Percentiles rank a stretch among this genome's conserved stretches.
These are phyloP conservation scores for Myxozyma melibiosi DNA, from an alignment of 805 yeast genomes.

Conservation along the genomic window DNA sequence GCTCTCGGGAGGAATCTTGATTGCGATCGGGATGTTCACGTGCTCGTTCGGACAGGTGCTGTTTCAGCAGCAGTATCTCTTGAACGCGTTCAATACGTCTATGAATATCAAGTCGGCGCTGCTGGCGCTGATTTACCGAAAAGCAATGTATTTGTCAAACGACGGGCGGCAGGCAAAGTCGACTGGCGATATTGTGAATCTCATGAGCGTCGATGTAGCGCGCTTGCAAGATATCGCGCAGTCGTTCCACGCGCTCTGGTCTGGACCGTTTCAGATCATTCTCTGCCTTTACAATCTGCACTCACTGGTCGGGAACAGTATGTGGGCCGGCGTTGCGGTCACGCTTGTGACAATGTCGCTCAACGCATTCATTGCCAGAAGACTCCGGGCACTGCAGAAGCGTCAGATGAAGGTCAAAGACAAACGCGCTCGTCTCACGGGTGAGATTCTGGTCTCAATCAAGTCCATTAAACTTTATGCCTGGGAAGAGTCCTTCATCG, in stretches of 20 bases:
- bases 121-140: slow-evolving; percentile 68
- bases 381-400: slow-evolving; percentile 72
- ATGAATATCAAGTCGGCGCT: slow-evolving; percentile 66
- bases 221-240: slow-evolving; percentile 68
- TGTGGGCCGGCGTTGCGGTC: slow-evolving; percentile 92
- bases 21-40: slow-evolving; percentile 64
- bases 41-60: slow-evolving; percentile 64
- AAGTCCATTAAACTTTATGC: slow-evolving; percentile 90
- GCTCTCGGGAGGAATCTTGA: slow-evolving; percentile 59
- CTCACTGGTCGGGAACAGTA: slow-evolving; percentile 69
- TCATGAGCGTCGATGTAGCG: slow-evolving; percentile 73
- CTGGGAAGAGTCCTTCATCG: slow-evolving; percentile 87
- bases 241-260: slow-evolving; percentile 80
- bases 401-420: slow-evolving; percentile 90
- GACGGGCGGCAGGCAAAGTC: slow-evolving; percentile 61
- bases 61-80: slow-evolving; percentile 61
- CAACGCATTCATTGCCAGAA: slow-evolving; percentile 66
- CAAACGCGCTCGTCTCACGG: slow-evolving; percentile 82
- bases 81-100: slow-evolving; percentile 52
- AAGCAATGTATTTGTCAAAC: slow-evolving; percentile 66
- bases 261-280: slow-evolving; percentile 87
- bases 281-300: slow-evolving; percentile 77
- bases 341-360: slow-evolving; percentile 80
- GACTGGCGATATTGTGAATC: slow-evolving; percentile 78
- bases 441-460: slow-evolving; percentile 86